These are phyloP conservation scores for Schizochytrium sp. DNA, from an alignment of 108 stramenopile genomes.

Conservation along the genomic window DNA sequence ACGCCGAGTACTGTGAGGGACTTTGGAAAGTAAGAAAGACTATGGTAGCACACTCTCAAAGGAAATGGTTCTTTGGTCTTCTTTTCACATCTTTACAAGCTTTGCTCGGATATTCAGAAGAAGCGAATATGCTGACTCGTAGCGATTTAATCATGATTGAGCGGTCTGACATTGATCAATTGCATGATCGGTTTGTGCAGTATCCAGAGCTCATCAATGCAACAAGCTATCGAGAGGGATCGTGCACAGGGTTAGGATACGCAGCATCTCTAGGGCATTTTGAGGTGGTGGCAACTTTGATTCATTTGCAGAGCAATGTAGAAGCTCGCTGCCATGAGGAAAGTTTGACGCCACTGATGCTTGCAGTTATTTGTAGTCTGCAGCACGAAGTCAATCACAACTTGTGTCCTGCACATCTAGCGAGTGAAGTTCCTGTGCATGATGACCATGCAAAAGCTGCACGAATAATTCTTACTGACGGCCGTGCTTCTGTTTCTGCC, in stretches of 20 bases:
- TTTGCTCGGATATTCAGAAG: background rate
- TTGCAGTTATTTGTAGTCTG: conserved; percentile 9
- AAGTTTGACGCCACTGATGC: conserved; percentile 4
- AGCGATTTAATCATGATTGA: conserved; percentile 11
- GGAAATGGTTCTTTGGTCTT: too few species aligned
- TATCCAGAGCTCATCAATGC: conserved; percentile 32
- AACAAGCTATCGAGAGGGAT: conserved; percentile 18
- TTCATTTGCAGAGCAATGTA: background rate
- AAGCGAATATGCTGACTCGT: background rate
- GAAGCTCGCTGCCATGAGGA: conserved; percentile 46
- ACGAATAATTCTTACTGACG: background rate
- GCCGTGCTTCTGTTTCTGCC: background rate
- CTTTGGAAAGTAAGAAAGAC: too few species aligned
- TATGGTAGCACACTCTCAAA: too few species aligned
- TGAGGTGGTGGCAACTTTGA: conserved; percentile 5
- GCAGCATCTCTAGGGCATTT: conserved; percentile 34
- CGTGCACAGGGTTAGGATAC: conserved; percentile 8
- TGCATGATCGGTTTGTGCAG: background rate
- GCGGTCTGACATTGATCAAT: background rate
- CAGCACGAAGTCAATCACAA: conserved; percentile 35
- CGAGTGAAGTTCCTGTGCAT: background rate
- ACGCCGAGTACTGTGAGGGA: too few species aligned
- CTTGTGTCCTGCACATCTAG: background rate
- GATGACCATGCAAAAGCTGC: conserved; percentile 24
- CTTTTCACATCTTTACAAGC: too few species aligned